These are phyloP conservation scores for Neurospora sp. DNA, from an alignment of 495 filamentous ascomycete genomes.

Conservation along the genomic window DNA sequence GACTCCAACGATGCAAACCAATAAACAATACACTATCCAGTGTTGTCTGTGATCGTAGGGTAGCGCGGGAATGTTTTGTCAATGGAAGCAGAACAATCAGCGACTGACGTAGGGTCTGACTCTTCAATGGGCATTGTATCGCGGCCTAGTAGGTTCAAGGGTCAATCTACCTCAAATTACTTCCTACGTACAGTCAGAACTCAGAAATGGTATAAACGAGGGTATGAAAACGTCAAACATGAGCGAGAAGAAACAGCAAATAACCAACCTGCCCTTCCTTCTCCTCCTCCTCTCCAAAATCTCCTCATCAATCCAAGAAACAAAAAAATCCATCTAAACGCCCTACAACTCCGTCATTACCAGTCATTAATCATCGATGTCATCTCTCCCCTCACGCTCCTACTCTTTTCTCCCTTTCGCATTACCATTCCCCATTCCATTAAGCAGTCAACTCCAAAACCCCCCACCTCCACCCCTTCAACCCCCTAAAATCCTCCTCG, in stretches of 20 bases:
- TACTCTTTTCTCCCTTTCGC: fast-evolving
- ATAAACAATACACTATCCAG: not conserved
- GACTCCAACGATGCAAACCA: not conserved
- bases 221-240: not conserved
- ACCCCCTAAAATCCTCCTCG: constrained; percentile 29
- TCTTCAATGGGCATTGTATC: too few relatives aligned
- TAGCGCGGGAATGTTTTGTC: not conserved
- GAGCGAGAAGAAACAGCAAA: not conserved
- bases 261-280: not conserved
- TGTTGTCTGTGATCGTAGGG: not conserved
- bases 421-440: not conserved
- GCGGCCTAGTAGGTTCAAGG: not conserved
- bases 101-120: not conserved
- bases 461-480: constrained; percentile 38
- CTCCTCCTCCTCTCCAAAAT: not conserved
- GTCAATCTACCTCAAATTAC: not conserved
- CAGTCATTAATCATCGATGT: not conserved
- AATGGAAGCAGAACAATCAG: not conserved
- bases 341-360: not conserved
- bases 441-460: constrained; percentile 29
- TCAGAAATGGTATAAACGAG: not conserved
- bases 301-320: not conserved
- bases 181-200: not conserved
- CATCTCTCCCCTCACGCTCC: not conserved
- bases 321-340: not conserved